These are phyloP conservation scores for Fusarium anguioides DNA, from an alignment of 2,329 filamentous ascomycete genomes.

Conservation along the genomic window DNA sequence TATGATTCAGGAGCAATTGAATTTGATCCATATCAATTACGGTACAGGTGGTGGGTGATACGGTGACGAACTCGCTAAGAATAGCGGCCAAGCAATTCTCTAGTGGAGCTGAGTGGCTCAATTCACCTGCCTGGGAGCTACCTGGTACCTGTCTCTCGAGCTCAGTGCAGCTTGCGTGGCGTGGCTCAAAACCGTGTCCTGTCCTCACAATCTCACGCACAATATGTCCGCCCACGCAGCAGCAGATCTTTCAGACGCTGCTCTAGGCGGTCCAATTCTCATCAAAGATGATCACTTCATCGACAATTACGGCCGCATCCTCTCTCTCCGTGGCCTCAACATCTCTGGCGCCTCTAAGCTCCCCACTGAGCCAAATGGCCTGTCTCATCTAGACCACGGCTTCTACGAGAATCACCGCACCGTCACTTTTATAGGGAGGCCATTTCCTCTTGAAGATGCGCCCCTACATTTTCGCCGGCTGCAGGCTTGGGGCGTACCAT, in stretches of 20 bases:
- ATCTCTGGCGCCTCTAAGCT: slow-evolving; percentile 56
- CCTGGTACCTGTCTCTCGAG: not conserved
- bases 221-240: slow-evolving; percentile 43
- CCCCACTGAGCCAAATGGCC: slow-evolving; percentile 51
- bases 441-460: slow-evolving; percentile 53
- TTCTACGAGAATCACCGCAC: slow-evolving; percentile 55
- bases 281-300: slow-evolving; percentile 48
- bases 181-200: slow-evolving; percentile 30
- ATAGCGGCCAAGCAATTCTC: slow-evolving; percentile 24
- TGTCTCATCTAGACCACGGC: slow-evolving; percentile 54
- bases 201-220: slow-evolving; percentile 11
- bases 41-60: slow-evolving; percentile 2
- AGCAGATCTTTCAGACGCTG: slow-evolving; percentile 51
- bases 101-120: slow-evolving; percentile 26
- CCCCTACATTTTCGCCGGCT: slow-evolving; percentile 54
- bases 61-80: slow-evolving; percentile 12
- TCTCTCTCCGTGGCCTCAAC: slow-evolving; percentile 56
- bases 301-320: slow-evolving; percentile 52
- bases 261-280: slow-evolving; percentile 48
- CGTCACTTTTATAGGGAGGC: slow-evolving; percentile 54
- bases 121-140: not conserved
- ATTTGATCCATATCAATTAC: not conserved
- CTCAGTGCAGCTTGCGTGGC: slow-evolving; percentile 24
- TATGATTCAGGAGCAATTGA: not conserved
- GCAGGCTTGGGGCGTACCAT: slow-evolving; percentile 53